Conservation (phyloP, 2,329 filamentous ascomycete genomes). For the Talaromyces sp. region DNA sequence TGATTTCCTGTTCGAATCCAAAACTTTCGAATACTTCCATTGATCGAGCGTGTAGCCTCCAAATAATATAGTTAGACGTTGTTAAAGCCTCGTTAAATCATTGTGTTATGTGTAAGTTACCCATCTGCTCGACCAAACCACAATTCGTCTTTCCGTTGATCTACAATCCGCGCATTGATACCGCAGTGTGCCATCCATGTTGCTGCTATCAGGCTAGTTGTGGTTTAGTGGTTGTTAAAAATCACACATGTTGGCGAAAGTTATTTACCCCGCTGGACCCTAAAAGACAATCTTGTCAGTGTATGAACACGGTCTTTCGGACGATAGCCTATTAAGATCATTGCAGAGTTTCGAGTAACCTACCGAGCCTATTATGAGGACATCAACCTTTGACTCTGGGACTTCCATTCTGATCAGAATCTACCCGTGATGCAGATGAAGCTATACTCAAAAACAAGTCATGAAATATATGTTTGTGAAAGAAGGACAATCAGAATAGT, state of each 20-base stretch:
- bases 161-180: background rate
- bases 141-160: background rate
- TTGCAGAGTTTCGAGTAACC: background rate
- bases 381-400: slow-evolving; percentile 4
- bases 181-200: slow-evolving; percentile 4
- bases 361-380: slow-evolving; percentile 8
- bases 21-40: slow-evolving; percentile 11
- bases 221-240: background rate
- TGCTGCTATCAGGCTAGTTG: background rate
- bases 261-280: slow-evolving; percentile 6
- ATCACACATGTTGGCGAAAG: background rate
- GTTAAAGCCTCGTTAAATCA: background rate
- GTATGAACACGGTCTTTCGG: background rate
- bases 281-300: background rate
- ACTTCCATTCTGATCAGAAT: background rate
- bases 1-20: slow-evolving; percentile 3
- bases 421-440: background rate
- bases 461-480: background rate
- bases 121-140: slow-evolving; percentile 1
- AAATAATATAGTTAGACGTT: background rate
- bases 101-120: background rate
- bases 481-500: background rate
- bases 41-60: slow-evolving; percentile 1
- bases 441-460: background rate
- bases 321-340: background rate